Base-by-base conservation (phyloP, 768 basidiomycete species). In the Rhodotorula kratochvilovae region DNA sequence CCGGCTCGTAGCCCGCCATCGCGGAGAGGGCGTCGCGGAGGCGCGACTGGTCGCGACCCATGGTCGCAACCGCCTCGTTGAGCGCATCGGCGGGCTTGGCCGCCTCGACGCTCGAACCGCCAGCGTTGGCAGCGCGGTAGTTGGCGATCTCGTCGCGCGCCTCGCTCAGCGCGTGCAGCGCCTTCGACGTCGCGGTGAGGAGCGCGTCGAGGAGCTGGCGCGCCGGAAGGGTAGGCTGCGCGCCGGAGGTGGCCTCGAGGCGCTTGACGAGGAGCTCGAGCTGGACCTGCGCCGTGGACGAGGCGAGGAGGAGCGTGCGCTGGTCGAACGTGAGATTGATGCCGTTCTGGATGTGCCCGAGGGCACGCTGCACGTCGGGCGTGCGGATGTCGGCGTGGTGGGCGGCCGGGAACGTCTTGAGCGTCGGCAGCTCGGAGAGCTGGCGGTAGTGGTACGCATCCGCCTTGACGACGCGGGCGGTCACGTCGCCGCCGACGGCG, bases 321-420 rank as follows among this genome's bases (percentile, higher is more conserved):
- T 75, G 67, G 21, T 75, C 73, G 53, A 71, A 64, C 8, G 67
- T 48, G 45, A 68, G n/a, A 27, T 35, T 12, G 79, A 92, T 89
- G 4, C 87, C 85, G 53, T 89, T 91, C 79, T 97, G 92, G 10
- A 92, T 83, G 67, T 90, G 85, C 73, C 85, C 87, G 27, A 90
- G 79, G 13, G 89, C 90, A 71, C 91, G 85, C 77, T 89, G 88
- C 27, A 97, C 82, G 69, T 98, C 95, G 23, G 89, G 88, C n/a
- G 91, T 92, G 17, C 86, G 84, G 58, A 98, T 76, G 78, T 98
- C 96, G 1, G 84, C 78, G 78, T 93, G 90, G 79, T 97, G 95
- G 57, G 83, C 79, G 13, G 85, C 82, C 35, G 92, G 81, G 4
- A 85, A 83, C 11, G 82, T 81, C 56, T 90, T 84, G 39, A 97